Base-by-base conservation (phyloP, 306 rosid species). In the Pyrus pyrifolia region DNA sequence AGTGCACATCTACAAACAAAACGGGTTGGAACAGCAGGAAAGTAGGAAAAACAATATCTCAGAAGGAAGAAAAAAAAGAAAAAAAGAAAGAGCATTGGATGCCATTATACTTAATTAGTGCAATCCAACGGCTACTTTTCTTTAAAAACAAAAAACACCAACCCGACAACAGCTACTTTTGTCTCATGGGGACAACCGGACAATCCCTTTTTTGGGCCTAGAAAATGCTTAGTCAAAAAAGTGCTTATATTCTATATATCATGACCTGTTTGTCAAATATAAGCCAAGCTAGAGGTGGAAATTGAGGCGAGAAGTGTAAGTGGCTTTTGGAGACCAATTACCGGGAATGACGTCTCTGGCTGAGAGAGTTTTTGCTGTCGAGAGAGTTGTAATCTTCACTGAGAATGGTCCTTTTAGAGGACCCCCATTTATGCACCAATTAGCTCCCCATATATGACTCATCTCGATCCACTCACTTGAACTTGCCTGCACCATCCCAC, bases 361-460 rank as follows among this genome's bases (percentile, higher is more conserved):
- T 21, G 92, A 87, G 33, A 94, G 89, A 59, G 76, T 73, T 81
- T 27, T 90, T 35, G 85, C 91, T 0, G 93, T 80, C 11, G 96
- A 83, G 17, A 83, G 74, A 40, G 98, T 94, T 52, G 87, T 86
- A 71, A 94, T 38, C 82, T 85, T 94, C 78, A 94, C 92, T 19
- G 98, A 94, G 60, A 92, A 94, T 59, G 98, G 98, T 13, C 97
- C 98, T 66, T 53, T 79, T 51, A 92, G 63, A 44, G 97, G 93
- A 30, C 93, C 97, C 3, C 84, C 80, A 33, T 71, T 78, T 17
- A 94, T 81, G 82, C 86, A 80, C 97, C 97, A 94, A 68, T 80
- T 86, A 71, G 98, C 98, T 12, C 98, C 98, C 98, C 97, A 94
- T 42, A 94, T 63, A 78, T 94, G 98, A 13, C 71, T 83, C 97